A percentile compares a stretch with the other conserved stretches of the same genome.
These are phyloP conservation scores for Fusarium sp. DNA, from an alignment of 2,329 filamentous ascomycete species.

Conservation along the genomic window DNA sequence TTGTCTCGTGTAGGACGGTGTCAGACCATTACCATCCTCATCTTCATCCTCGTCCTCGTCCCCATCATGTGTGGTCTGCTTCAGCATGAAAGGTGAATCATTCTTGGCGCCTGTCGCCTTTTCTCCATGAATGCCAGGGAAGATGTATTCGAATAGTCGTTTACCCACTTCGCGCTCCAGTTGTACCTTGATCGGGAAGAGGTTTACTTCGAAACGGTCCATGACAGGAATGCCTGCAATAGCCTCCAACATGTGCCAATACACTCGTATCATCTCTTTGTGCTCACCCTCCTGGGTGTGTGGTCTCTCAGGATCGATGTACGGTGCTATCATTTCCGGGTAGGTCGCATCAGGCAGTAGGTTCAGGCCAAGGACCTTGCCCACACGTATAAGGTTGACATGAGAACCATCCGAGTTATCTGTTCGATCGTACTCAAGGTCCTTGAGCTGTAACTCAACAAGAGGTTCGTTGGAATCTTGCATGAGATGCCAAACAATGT, in stretches of 20 bases:
- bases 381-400: conserved; percentile 90
- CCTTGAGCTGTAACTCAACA: conserved; percentile 91
- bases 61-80: conserved; percentile 53
- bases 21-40: conserved; percentile 56
- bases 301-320: conserved; percentile 75
- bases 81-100: conserved; percentile 71
- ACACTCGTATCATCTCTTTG: conserved; percentile 89
- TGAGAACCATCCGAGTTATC: conserved; percentile 98
- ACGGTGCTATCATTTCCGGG: conserved; percentile 94
- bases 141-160: conserved; percentile 96
- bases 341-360: conserved; percentile 91
- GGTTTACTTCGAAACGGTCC: conserved; percentile 94
- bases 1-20: conserved; percentile 60
- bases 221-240: conserved; percentile 98
- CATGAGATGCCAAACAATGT: conserved; percentile 98
- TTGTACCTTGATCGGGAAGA: conserved; percentile 94
- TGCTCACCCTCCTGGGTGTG: conserved; percentile 60
- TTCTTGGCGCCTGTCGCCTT: conserved; percentile 62
- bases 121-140: conserved; percentile 82
- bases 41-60: conserved; percentile 65
- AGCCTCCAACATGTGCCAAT: conserved; percentile 98
- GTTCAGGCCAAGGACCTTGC: conserved; percentile 89
- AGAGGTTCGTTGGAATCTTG: conserved; percentile 88
- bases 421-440: conserved; percentile 92
- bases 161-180: conserved; percentile 93